Conservation (phyloP, 495 filamentous ascomycete species). For the Emericellopsis terricola region DNA sequence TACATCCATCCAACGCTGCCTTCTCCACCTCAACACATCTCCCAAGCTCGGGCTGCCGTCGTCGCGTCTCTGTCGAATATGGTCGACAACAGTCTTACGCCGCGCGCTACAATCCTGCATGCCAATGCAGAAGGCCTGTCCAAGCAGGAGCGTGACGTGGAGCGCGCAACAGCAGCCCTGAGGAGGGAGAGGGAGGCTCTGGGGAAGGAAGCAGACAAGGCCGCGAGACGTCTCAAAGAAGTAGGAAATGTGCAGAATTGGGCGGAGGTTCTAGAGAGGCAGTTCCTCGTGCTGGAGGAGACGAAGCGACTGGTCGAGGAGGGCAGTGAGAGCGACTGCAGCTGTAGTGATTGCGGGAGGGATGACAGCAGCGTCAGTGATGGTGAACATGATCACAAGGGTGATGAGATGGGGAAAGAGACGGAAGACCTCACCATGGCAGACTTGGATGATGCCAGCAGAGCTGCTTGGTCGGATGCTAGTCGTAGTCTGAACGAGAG, state of each 20-base stretch:
- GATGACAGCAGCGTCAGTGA: constrained; percentile 3
- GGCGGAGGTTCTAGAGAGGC: constrained; percentile 89
- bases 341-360: constrained; percentile 15
- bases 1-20: constrained; percentile 10
- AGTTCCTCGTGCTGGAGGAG: constrained; percentile 78
- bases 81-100: constrained; percentile 49
- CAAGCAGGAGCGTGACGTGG: constrained; percentile 55
- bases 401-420: neutral
- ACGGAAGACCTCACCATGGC: neutral
- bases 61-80: constrained; percentile 62
- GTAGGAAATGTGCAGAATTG: constrained; percentile 94
- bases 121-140: constrained; percentile 48
- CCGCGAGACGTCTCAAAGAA: constrained; percentile 65
- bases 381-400: neutral
- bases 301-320: constrained; percentile 48
- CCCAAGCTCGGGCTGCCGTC: constrained; percentile 59
- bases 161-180: constrained; percentile 44
- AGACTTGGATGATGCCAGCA: constrained; percentile 1
- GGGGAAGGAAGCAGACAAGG: constrained; percentile 46
- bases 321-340: constrained; percentile 16
- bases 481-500: constrained; percentile 1
- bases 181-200: constrained; percentile 53
- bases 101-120: constrained; percentile 61
- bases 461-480: constrained; percentile 1
- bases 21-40: constrained; percentile 16